phyloP scores from a whole-genome alignment of 495 filamentous ascomycete species.

The Tuber calosporum region DNA sequence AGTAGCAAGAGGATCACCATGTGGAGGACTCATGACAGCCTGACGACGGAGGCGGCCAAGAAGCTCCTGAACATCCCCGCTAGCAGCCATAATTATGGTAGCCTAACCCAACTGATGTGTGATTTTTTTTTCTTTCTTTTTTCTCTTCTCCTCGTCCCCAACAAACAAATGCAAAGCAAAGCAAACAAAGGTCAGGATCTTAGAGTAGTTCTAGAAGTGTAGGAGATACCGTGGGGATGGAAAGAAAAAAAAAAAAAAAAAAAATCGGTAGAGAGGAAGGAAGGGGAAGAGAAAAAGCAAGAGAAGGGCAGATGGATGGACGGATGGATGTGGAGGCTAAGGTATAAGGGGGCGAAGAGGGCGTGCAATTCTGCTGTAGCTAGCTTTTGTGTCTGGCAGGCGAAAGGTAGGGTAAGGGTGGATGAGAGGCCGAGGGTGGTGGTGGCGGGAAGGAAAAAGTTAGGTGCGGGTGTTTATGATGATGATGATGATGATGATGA shows the following conservation, averaged over 20 bases:
- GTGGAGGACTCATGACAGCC: slow-evolving; percentile 36
- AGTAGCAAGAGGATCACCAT: slow-evolving; percentile 18
- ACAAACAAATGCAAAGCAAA: background rate
- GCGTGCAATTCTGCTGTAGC: background rate
- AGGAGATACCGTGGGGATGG: slow-evolving; percentile 37
- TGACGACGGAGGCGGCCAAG: slow-evolving; percentile 39
- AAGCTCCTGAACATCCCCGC: slow-evolving; percentile 33
- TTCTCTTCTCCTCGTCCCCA: background rate
- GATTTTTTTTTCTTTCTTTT: background rate
- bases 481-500: background rate
- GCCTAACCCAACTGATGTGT: background rate
- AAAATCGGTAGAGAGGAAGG: slow-evolving; percentile 20
- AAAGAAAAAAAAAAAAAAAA: slow-evolving; percentile 20
- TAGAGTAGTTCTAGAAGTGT: slow-evolving; percentile 31
- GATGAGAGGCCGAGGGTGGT: background rate
- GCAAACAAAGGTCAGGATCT: background rate
- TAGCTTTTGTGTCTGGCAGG: background rate
- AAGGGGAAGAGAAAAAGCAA: slow-evolving; percentile 25
- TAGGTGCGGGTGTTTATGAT: background rate
- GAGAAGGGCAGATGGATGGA: slow-evolving; percentile 4
- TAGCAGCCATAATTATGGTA: slow-evolving; percentile 26
- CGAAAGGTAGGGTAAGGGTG: background rate
- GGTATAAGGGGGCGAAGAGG: background rate
- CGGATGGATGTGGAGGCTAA: slow-evolving; percentile 5
- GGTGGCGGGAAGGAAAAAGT: background rate